Evolutionary conservation across 2,329 filamentous ascomycete species (phyloP), one percentile per base, ranked within the genome.

Genomic region (Ceratocystis destructans): DNA sequence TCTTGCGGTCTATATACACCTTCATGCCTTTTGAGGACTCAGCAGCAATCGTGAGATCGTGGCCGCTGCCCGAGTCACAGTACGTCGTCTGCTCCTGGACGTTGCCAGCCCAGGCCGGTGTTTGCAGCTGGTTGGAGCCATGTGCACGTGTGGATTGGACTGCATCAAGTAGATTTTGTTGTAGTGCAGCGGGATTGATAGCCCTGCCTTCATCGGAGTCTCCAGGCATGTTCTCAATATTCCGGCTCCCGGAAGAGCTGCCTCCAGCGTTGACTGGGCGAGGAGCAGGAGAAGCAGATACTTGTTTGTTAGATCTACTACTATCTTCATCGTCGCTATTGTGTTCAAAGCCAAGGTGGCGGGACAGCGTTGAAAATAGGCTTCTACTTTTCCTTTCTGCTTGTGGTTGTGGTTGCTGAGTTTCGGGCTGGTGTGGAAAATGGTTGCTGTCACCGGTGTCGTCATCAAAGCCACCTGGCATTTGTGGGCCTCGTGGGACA

Each of bases 41-140:
- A 3, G 87, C 87, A 12, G 85, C 81, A 71, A 87, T 87, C 17
- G 79, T 79, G 10, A 96, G 83, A 74, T 96, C 86, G 67, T 91
- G 84, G 0, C 84, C 85, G 1, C 88, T 84, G 28, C 79, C 87
- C 70, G 84, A 82, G 76, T 96, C 92, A 74, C 92, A 96, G 76
- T 96, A 96, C 0, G 88, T 88, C 48, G 87, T 83, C 70, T 90
- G 88, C 74, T 96, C 91, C 72, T 88, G 88, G 70, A 96, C 86
- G 63, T 86, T 78, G 22, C 64, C 63, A 45, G 88, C 87, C 64
- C 83, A 78, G 0, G 90, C 90, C 25, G 84, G 83, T 2, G 83
- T 85, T 76, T 89, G 93, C n/a, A 96, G 76, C 10, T 79, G 78
- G 17, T 84, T 81, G 1, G 89, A 90, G 69, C 89, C 87, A 74